Evolutionary conservation across 2,329 filamentous ascomycete species (phyloP), one percentile per base, ranked within the genome.

Genomic region (Niveomyces coronatus): DNA sequence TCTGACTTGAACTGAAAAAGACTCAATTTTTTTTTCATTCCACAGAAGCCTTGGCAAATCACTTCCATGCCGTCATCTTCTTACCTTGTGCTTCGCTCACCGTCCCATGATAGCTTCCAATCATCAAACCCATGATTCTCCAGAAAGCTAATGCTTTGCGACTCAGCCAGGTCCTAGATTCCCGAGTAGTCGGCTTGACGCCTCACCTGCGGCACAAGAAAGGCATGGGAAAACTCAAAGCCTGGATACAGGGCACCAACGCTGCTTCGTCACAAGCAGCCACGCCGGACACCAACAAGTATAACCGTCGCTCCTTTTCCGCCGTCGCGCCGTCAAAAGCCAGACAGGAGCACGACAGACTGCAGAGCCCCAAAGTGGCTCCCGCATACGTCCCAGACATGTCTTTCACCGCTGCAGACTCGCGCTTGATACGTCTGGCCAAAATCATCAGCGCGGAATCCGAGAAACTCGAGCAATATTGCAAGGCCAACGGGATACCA

Each of bases 371-470:
- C 31, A 35, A 31, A 11, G 8, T 9, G 15, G 19, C n/a, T 16
- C 4, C 35, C 18, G 7, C 16, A 17, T 32, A n/a, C n/a, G n/a
- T 18, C 16, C 27, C 35, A 24, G 49, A 24, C 11, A 20, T 31
- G 30, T 35, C 18, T 43, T 26, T 13, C 9, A 35, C 11, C 15
- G 35, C 42, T n/a, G 33, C 40, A 4, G 50, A 58, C 9, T 63
- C 64, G 3, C 58, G 54, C 17, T 61, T 74, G 54, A 46, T 64
- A 11, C 52, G 55, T 18, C 53, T 74, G n/a, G 68, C 69, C 3
- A 58, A 57, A 34, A 67, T 56, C 32, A 74, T 74, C 39, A 57
- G 58, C 24, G 45, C 48, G 29, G 68, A 73, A 44, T 67, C 70
- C 1, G 62, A 65, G 43, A 71, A 63, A 47, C 50, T 74, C 14